Evolutionary conservation across 139 green algal species (phyloP).

Genomic region (Mesotaenium endlicherianum): DNA sequence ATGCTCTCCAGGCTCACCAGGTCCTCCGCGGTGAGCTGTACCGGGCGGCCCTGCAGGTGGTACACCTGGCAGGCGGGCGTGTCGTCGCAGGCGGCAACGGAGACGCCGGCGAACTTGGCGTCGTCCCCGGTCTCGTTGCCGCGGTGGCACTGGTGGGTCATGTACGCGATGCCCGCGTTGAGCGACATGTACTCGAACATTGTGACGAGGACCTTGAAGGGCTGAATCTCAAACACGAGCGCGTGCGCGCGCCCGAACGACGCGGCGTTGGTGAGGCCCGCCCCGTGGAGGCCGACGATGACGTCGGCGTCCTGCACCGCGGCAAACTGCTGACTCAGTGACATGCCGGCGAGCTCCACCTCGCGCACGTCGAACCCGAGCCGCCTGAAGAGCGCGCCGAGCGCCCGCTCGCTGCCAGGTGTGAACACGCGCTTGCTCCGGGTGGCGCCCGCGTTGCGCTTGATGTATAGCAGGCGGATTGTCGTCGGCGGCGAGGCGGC

Average conservation of each 20-base stretch:
- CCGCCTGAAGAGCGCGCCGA: not conserved
- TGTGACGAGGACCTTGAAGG: not conserved
- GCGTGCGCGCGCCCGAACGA: slow-evolving; percentile 1
- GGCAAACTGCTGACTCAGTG: slow-evolving; percentile 17
- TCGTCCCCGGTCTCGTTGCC: not conserved
- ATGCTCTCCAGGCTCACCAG: slow-evolving; percentile 2
- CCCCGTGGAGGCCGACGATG: slow-evolving; percentile 35
- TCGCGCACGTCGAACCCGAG: slow-evolving; percentile 1
- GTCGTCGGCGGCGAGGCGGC: not conserved
- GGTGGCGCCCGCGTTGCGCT: not conserved
- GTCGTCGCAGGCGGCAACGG: not conserved
- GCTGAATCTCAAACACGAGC: slow-evolving; percentile 23
- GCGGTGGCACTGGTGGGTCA: slow-evolving; percentile 30
- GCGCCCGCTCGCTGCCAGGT: not conserved
- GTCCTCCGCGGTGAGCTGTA: not conserved
- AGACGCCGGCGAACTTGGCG: not conserved
- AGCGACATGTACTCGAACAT: slow-evolving; percentile 28
- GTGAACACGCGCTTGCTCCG: not conserved
- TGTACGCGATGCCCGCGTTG: slow-evolving; percentile 25
- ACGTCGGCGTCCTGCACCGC: slow-evolving; percentile 20
- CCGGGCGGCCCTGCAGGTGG: slow-evolving; percentile 4
- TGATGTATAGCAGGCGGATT: not conserved
- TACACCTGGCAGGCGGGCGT: slow-evolving; percentile 9
- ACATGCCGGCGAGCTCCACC: slow-evolving; percentile 15
- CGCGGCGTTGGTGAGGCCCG: slow-evolving; percentile 35